Conservation (phyloP, 345 rosid genomes). For the Eucalyptus fibrosa region DNA sequence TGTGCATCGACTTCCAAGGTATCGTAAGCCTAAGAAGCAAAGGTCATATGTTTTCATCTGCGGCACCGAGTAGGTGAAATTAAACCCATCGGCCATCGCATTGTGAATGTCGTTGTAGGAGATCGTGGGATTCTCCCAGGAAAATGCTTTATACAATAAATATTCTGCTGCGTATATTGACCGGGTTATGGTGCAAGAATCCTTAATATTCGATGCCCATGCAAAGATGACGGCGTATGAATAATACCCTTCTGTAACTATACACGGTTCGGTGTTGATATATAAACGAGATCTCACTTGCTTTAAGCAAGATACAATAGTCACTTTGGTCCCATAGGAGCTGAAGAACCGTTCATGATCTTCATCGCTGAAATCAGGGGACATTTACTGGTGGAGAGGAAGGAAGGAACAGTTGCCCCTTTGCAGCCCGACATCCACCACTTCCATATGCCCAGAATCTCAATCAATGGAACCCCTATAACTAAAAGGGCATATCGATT, state of each 20-base stretch:
- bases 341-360: too few species aligned
- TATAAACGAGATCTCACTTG: neutral
- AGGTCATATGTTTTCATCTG: too few species aligned
- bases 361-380: neutral
- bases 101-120: neutral
- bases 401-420: too few species aligned
- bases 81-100: neutral
- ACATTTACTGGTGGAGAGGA: neutral
- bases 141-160: too few species aligned
- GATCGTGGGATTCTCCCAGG: neutral
- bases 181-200: neutral
- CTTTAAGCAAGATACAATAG: neutral
- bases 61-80: too few species aligned
- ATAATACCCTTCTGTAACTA: neutral
- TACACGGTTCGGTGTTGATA: neutral
- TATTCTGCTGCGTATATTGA: neutral
- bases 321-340: neutral
- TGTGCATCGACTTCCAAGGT: neutral
- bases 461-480: too few species aligned
- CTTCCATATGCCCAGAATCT: too few species aligned
- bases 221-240: neutral
- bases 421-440: too few species aligned
- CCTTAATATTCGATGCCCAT: neutral
- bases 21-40: neutral
- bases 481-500: too few species aligned